Percentiles rank a stretch among this genome's conserved stretches.
phyloP scores from a whole-genome alignment of 345 rosid genomes.

The Lagerstroemia speciosa region DNA sequence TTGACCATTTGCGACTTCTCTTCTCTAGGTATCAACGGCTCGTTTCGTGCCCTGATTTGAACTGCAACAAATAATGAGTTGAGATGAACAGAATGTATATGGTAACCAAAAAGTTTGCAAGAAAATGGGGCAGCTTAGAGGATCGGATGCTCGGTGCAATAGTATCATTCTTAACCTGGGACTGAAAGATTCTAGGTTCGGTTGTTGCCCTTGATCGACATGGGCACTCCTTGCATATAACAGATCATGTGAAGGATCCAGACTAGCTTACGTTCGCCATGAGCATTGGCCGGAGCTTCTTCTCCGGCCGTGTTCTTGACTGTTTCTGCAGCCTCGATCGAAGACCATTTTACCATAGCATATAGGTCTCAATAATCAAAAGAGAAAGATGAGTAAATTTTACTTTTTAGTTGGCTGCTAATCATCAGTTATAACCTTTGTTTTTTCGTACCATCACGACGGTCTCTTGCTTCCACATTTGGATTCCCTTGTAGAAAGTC shows the following conservation, averaged over 20 bases:
- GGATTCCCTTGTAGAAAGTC: constrained; percentile 57
- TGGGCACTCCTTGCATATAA: no score
- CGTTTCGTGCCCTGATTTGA: constrained; percentile 39
- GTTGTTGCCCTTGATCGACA: no score
- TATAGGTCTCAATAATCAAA: not conserved
- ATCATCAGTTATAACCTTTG: no score
- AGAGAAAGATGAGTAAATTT: not conserved
- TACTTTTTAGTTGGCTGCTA: no score
- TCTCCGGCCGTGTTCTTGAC: not conserved
- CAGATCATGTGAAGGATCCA: no score
- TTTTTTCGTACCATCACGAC: constrained; percentile 39
- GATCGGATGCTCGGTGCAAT: no score
- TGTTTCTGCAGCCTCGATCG: not conserved
- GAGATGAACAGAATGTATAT: no score
- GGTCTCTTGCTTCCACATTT: constrained; percentile 90
- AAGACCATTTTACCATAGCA: constrained; percentile 29
- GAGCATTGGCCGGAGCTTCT: not conserved
- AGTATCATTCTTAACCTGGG: no score
- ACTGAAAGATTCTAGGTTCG: no score
- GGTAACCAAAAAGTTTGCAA: no score
- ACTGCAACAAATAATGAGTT: not conserved
- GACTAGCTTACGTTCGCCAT: not conserved
- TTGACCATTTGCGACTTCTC: constrained; percentile 49
- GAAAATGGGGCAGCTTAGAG: no score
- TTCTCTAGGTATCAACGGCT: constrained; percentile 54